Evolutionary conservation across 2,329 filamentous ascomycete species (phyloP).

Genomic region (Ambrosiella xylebori): DNA sequence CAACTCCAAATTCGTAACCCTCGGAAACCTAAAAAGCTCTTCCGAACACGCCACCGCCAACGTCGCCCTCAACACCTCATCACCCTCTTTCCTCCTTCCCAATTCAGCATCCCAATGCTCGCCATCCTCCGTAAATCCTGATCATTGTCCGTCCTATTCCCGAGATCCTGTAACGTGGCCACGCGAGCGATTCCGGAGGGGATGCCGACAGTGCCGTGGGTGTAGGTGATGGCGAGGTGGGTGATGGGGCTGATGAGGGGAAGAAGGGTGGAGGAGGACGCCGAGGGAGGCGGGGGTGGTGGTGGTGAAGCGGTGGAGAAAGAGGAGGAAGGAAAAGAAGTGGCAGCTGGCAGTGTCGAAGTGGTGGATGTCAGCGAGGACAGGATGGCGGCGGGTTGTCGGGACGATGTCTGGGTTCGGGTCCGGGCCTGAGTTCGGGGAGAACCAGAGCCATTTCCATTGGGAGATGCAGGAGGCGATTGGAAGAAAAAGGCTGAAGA

Average conservation of each 20-base stretch:
- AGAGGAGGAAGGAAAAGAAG: conserved; percentile 14
- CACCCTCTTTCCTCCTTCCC: neutral
- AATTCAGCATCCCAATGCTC: neutral
- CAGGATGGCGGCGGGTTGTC: conserved; percentile 6
- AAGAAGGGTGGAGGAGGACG: conserved; percentile 15
- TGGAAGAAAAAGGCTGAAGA: conserved; percentile 16
- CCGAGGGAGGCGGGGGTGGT: conserved; percentile 17
- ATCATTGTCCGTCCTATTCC: neutral
- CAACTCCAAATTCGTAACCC: conserved; percentile 15
- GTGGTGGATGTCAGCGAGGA: conserved; percentile 16
- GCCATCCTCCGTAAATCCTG: neutral
- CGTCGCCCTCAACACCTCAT: neutral
- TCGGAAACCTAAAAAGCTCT: conserved; percentile 16
- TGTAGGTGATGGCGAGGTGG: conserved; percentile 11
- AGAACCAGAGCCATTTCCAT: conserved; percentile 21
- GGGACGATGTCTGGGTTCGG: no score
- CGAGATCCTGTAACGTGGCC: neutral
- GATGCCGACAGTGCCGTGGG: neutral
- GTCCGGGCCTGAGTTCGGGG: neutral
- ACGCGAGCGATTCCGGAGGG: neutral
- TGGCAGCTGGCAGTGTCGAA: conserved; percentile 18
- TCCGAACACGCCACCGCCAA: conserved; percentile 9
- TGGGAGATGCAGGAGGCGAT: conserved; percentile 18
- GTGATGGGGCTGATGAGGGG: conserved; percentile 14
- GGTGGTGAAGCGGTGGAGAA: conserved; percentile 15